These are phyloP conservation scores for Phialophora chinensis DNA, from an alignment of 2,329 filamentous ascomycete species.

Conservation along the genomic window DNA sequence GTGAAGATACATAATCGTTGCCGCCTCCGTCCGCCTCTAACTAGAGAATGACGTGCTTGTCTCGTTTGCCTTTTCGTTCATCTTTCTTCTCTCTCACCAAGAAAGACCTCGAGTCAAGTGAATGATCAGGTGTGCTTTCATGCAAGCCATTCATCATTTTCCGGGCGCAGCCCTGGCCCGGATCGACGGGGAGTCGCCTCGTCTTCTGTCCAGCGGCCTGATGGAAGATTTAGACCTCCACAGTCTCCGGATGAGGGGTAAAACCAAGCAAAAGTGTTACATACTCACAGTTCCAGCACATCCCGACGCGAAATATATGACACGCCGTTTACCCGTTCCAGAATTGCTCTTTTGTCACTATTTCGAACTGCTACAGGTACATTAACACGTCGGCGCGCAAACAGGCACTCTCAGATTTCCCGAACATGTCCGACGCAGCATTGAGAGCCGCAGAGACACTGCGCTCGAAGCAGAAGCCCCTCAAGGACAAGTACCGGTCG, in stretches of 20 bases:
- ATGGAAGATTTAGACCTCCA: conserved; percentile 26
- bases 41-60: neutral
- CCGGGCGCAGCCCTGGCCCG: neutral
- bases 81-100: neutral
- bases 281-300: neutral
- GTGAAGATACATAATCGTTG: conserved; percentile 7
- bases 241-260: conserved; percentile 25
- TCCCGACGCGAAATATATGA: neutral
- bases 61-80: neutral
- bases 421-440: conserved; percentile 33
- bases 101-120: neutral
- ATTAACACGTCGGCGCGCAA: neutral
- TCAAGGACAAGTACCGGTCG: conserved; percentile 54
- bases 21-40: too few species aligned
- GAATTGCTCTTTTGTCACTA: neutral
- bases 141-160: neutral
- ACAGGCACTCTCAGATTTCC: neutral
- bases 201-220: conserved; percentile 15
- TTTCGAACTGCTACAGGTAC: neutral
- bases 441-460: conserved; percentile 43
- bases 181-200: neutral
- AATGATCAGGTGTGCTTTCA: neutral
- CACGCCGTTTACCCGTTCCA: neutral
- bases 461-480: conserved; percentile 56
- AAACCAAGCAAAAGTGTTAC: conserved; percentile 3